Evolutionary conservation across 345 rosid species (phyloP).

Genomic region (Arabidopsis thaliana): TAIR10.1 NC_003070.9:5721501-5722000

Average conservation of each 20-base stretch:
- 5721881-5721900: constrained; percentile 24
- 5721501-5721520: constrained; percentile 10
- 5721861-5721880: constrained; percentile 12
- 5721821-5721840: constrained; percentile 30
- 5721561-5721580: neutral
- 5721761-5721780: constrained; percentile 83
- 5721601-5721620: constrained; percentile 5
- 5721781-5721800: constrained; percentile 53
- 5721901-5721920: constrained; percentile 7
- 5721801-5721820: constrained; percentile 27
- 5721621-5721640: constrained; percentile 1
- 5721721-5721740: constrained; percentile 99
- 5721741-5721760: constrained; percentile 99
- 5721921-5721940: constrained; percentile 16
- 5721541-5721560: neutral
- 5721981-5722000: constrained; percentile 15
- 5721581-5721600: constrained; percentile 4
- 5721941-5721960: neutral
- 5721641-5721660: constrained; percentile 35
- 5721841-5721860: constrained; percentile 43
- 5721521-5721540: constrained; percentile 3
- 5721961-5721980: constrained; percentile 19
- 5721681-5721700: constrained; percentile 93
- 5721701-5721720: constrained; percentile 96
- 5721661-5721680: constrained; percentile 87